Percentiles rank a stretch among this genome's conserved stretches.
Conservation (phyloP, 805 yeast species). For the Candida sakaeoensis region DNA sequence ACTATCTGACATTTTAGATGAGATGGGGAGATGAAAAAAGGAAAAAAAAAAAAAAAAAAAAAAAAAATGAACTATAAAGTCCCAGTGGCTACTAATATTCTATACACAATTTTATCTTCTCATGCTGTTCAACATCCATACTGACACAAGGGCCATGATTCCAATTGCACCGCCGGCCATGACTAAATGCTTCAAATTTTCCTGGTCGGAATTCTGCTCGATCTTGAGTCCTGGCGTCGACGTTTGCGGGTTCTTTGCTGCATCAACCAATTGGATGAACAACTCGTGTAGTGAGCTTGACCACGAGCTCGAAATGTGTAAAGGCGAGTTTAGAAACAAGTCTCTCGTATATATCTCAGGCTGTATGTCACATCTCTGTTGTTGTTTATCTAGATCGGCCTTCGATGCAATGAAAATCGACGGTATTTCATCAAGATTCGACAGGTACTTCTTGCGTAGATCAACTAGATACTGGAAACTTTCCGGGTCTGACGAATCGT, state of each 20-base stretch:
- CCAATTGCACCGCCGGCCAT: conserved; percentile 70
- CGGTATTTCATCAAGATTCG: conserved; percentile 64
- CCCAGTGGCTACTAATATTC: too few relatives aligned
- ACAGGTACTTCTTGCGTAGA: conserved; percentile 56
- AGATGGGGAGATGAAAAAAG: conserved; percentile 3
- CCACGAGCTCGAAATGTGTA: conserved; percentile 92
- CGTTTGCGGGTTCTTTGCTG: conserved; percentile 72
- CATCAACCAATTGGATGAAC: conserved; percentile 82
- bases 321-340: conserved; percentile 68
- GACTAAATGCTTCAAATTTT: conserved; percentile 48
- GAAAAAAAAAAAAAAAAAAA: background rate
- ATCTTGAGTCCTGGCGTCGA: conserved; percentile 70
- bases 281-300: conserved; percentile 78
- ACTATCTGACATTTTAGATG: conserved; percentile 5
- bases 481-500: conserved; percentile 95
- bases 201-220: conserved; percentile 54
- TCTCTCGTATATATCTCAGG: conserved; percentile 83
- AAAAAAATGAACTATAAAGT: too few relatives aligned
- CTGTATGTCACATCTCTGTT: conserved; percentile 78
- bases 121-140: conserved; percentile 58
- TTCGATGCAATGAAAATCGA: conserved; percentile 86
- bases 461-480: conserved; percentile 81
- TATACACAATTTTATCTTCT: conserved; percentile 2
- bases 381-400: conserved; percentile 94
- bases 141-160: conserved; percentile 57